Percentiles rank a stretch among this genome's conserved stretches.
These are phyloP conservation scores for Saururus chinensis DNA, from an alignment of 164 flowering plant species.

Conservation along the genomic window DNA sequence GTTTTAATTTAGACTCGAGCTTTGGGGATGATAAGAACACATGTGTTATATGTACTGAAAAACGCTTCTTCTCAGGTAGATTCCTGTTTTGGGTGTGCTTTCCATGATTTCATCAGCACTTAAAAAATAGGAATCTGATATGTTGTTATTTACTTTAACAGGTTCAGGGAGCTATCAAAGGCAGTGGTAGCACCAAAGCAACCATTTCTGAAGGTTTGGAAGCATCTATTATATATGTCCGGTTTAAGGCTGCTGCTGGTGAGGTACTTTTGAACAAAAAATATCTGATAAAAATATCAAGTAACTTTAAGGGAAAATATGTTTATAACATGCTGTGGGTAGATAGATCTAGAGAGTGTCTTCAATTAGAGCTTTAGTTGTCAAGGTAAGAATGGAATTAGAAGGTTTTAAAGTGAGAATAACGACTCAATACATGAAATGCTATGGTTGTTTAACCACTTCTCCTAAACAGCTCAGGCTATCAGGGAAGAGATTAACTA, in stretches of 20 bases:
- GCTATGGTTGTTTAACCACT: no score
- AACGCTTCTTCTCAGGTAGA: conserved; percentile 82
- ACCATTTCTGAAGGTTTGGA: conserved; percentile 87
- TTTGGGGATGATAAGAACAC: conserved; percentile 79
- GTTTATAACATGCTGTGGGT: no score
- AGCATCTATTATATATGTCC: conserved; percentile 87
- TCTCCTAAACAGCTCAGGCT: neutral
- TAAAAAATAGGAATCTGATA: neutral
- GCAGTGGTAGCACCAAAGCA: conserved; percentile 43
- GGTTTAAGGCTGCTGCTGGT: conserved; percentile 92
- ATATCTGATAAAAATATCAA: no score
- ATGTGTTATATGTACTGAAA: conserved; percentile 79
- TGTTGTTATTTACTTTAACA: conserved; percentile 18
- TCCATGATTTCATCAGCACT: neutral
- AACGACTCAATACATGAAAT: no score
- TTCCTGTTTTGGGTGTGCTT: neutral
- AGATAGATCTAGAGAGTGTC: neutral
- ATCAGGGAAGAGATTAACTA: neutral
- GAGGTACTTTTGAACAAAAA: conserved; percentile 34
- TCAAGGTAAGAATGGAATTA: neutral
- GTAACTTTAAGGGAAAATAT: no score
- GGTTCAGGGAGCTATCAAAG: conserved; percentile 66
- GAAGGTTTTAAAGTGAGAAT: neutral
- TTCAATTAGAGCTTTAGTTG: neutral
- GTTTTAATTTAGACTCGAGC: conserved; percentile 57